Percentiles rank a stretch among this genome's conserved stretches.
Evolutionary conservation across 495 filamentous ascomycete species (phyloP).

Genomic region (Halenospora varia): DNA sequence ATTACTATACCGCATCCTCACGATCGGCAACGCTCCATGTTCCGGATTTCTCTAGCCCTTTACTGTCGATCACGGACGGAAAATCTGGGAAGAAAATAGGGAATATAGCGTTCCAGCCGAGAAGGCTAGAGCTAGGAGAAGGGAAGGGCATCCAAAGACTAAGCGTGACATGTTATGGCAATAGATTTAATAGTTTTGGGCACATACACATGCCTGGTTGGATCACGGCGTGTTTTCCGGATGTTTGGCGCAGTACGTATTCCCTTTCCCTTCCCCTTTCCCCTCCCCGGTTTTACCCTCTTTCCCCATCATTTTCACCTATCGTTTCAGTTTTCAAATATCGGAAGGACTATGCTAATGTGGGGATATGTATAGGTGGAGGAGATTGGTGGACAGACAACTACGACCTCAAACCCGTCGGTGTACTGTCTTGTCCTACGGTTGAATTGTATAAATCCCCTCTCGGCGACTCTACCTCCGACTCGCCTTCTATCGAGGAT

Average conservation of each 20-base stretch:
- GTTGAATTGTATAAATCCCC: not conserved
- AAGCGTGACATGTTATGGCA: conserved; percentile 22
- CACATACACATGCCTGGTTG: conserved; percentile 17
- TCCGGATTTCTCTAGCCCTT: conserved; percentile 18
- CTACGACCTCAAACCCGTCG: not conserved
- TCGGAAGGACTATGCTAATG: too few species aligned
- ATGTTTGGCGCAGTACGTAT: conserved; percentile 20
- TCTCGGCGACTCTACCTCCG: too few species aligned
- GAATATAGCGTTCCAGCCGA: conserved; percentile 21
- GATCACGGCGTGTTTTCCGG: conserved; percentile 11
- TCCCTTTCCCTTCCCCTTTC: not conserved
- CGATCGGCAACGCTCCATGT: conserved; percentile 10
- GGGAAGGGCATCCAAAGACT: conserved; percentile 2
- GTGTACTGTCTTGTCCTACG: not conserved
- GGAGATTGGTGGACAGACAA: conserved; percentile 11
- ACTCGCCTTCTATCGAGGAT: not conserved
- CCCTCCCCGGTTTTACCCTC: too few species aligned
- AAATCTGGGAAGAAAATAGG: conserved; percentile 7
- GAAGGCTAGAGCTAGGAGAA: conserved; percentile 9
- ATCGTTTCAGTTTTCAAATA: too few species aligned
- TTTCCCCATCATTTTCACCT: too few species aligned
- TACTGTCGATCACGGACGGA: conserved; percentile 6
- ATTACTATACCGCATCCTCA: not conserved
- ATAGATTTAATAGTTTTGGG: conserved; percentile 26
- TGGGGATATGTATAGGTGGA: too few species aligned